A percentile compares a stretch with the other conserved stretches of the same genome.
Conservation (phyloP, 805 yeast species). For the Wickerhamomyces xylosicus region DNA sequence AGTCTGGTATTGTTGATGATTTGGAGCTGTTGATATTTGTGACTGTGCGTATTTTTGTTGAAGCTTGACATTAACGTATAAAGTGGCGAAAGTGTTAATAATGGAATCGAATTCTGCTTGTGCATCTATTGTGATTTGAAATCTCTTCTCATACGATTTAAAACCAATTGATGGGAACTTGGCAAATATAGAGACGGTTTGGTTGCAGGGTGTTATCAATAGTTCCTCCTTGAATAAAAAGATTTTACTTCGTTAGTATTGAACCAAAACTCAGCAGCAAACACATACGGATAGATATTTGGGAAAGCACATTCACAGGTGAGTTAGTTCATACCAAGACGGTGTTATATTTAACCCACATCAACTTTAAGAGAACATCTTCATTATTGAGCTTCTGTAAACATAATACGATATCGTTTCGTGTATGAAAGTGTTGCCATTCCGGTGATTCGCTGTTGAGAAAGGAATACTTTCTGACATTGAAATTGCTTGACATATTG, state of each 20-base stretch:
- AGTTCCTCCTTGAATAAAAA: not conserved
- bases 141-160: conserved; percentile 7
- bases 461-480: conserved; percentile 15
- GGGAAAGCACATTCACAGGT: not conserved
- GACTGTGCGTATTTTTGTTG: not conserved
- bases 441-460: conserved; percentile 3
- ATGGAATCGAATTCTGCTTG: conserved; percentile 1
- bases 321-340: not conserved
- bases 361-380: not conserved
- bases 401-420: conserved; percentile 11
- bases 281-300: not conserved
- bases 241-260: not conserved
- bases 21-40: not conserved
- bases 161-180: conserved; percentile 17
- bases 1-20: too few species aligned
- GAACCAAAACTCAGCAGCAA: not conserved
- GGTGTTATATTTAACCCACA: not conserved
- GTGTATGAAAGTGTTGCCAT: conserved; percentile 19
- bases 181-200: conserved; percentile 5
- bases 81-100: not conserved
- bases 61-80: not conserved
- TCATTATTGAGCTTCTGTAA: conserved; percentile 1
- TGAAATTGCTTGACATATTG: not conserved
- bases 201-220: not conserved
- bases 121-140: conserved; percentile 7